Evolutionary conservation across 2,329 filamentous ascomycete genomes (phyloP).

Genomic region (Alternaria sp.): DNA sequence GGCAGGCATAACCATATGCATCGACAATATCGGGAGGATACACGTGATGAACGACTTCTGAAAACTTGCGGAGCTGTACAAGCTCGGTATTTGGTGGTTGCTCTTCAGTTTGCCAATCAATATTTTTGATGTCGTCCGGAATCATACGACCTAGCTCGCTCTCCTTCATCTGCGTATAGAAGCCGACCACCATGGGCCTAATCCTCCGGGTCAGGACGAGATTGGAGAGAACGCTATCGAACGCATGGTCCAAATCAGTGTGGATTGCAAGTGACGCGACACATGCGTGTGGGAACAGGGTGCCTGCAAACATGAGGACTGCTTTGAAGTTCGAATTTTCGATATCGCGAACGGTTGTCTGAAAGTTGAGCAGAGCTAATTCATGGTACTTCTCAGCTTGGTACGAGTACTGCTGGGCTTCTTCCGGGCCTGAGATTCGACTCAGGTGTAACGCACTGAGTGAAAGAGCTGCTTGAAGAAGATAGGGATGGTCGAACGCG

Average conservation of each 20-base stretch:
- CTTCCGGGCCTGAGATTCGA: constrained; percentile 37
- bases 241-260: constrained; percentile 27
- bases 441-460: constrained; percentile 57
- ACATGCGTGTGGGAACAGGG: constrained; percentile 38
- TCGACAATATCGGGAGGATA: constrained; percentile 43
- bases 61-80: constrained; percentile 36
- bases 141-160: constrained; percentile 32
- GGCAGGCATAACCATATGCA: constrained; percentile 38
- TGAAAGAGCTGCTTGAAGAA: constrained; percentile 57
- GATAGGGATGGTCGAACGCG: constrained; percentile 54
- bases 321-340: constrained; percentile 53
- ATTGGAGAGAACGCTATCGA: constrained; percentile 37
- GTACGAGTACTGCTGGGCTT: constrained; percentile 24
- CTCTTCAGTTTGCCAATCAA: constrained; percentile 29
- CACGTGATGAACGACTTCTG: constrained; percentile 34
- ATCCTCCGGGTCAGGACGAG: constrained; percentile 35
- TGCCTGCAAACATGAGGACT: constrained; percentile 37
- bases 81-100: constrained; percentile 33
- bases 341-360: constrained; percentile 40
- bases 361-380: constrained; percentile 32
- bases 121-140: constrained; percentile 31
- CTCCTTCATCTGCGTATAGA: constrained; percentile 25
- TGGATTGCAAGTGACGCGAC: constrained; percentile 23
- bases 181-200: constrained; percentile 35
- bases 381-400: constrained; percentile 37